A percentile compares a stretch with the other conserved stretches of the same genome.
Conservation (phyloP, 345 rosid genomes). For the Eucalyptus polyanthemos region DNA sequence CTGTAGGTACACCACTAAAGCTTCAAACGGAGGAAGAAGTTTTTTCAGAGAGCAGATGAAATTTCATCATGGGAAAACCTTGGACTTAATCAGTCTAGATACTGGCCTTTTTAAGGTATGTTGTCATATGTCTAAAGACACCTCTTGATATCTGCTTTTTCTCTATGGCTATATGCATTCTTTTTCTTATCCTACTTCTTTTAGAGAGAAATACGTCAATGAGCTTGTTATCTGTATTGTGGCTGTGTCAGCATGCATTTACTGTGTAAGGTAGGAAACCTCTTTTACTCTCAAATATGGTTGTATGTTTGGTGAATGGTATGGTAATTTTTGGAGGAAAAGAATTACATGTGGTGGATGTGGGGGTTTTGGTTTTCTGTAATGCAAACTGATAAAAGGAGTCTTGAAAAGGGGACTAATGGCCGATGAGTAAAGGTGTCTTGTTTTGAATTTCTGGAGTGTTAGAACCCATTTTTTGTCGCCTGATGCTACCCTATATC, state of each 20-base stretch:
- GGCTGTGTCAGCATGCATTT: background rate
- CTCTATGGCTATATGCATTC: background rate
- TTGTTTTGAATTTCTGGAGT: background rate
- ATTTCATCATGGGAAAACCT: slow-evolving; percentile 24
- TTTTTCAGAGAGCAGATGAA: slow-evolving; percentile 24
- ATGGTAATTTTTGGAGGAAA: background rate
- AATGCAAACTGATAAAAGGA: background rate
- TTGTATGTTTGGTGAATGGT: background rate
- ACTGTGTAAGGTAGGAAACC: background rate
- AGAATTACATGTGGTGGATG: background rate
- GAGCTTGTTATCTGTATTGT: background rate
- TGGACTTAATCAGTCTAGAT: slow-evolving; percentile 35
- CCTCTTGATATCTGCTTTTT: background rate
- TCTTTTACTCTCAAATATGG: background rate
- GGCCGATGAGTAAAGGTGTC: background rate
- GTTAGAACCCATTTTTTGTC: background rate
- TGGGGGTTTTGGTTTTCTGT: background rate
- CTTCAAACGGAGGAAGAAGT: slow-evolving; percentile 14
- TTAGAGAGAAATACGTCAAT: background rate
- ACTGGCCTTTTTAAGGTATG: slow-evolving; percentile 27
- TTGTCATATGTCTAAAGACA: background rate
- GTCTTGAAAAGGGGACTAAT: background rate
- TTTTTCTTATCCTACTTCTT: background rate
- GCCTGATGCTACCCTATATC: background rate
- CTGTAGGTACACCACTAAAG: slow-evolving; percentile 46